A percentile compares a stretch with the other conserved stretches of the same genome.
These are phyloP conservation scores for Rozella allomycis DNA, from an alignment of 371 early-diverging fungal species.

Conservation along the genomic window DNA sequence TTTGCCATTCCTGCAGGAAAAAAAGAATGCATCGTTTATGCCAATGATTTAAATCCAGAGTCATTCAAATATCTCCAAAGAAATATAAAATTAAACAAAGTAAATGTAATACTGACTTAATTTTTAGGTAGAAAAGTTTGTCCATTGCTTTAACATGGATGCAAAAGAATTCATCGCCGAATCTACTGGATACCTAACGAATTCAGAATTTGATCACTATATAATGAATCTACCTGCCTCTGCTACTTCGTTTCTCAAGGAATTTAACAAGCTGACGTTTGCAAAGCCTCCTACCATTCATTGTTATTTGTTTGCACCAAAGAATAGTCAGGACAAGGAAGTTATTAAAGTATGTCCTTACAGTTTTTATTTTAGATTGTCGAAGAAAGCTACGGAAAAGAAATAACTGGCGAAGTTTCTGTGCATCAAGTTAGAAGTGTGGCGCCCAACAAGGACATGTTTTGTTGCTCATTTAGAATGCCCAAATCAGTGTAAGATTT, in stretches of 20 bases:
- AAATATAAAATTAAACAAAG: conserved; percentile 66
- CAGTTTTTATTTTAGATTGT: conserved; percentile 5
- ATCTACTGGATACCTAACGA: conserved; percentile 21
- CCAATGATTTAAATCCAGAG: conserved; percentile 92
- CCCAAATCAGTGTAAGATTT: no score
- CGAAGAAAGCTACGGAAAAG: conserved; percentile 17
- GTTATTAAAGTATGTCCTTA: conserved; percentile 13
- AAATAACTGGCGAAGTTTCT: conserved; percentile 14
- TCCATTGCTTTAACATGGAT: conserved; percentile 65
- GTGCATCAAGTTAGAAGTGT: conserved; percentile 70
- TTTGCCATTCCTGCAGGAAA: conserved; percentile 79
- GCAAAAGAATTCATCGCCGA: conserved; percentile 68
- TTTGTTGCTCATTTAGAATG: conserved; percentile 64
- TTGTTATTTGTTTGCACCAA: conserved; percentile 28
- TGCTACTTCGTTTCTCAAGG: conserved; percentile 16
- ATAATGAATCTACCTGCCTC: conserved; percentile 94
- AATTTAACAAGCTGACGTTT: not conserved
- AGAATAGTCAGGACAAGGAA: conserved; percentile 6
- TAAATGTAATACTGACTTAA: conserved; percentile 5
- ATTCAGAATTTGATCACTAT: conserved; percentile 54
- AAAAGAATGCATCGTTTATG: conserved; percentile 50
- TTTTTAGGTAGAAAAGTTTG: conserved; percentile 17
- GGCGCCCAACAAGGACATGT: conserved; percentile 95
- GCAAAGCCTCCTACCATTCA: conserved; percentile 35
- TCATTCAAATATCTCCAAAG: conserved; percentile 56